Base-by-base conservation (phyloP, 805 yeast species). In the Kazachstania kunashirensis region DNA sequence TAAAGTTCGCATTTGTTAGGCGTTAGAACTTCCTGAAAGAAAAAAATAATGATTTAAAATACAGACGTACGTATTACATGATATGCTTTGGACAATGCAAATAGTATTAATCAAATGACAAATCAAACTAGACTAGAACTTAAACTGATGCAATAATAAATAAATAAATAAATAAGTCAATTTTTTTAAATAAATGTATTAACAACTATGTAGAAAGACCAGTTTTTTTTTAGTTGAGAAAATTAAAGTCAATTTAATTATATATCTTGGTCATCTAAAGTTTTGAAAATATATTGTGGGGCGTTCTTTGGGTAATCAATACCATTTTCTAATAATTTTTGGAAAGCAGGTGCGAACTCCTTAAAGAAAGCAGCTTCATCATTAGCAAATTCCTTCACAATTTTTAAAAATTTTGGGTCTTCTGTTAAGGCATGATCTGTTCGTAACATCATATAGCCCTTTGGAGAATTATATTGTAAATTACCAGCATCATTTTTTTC, bases 371-470 rank as follows among this genome's bases (percentile, higher is more conserved):
- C 48, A 12, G 67, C 71, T 53, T 76, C 73, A 57, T 84, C 81
- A 20, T 65, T 63, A 18, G 94, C 88, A 59, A 77, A 85, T 39
- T 62, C 61, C 47, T 76, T 70, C 12, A 79, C 88, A 72, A 79
- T 75, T 38, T 62, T 59, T 41, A 62, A 61, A 57, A 77, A 84
- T 33, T 59, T 63, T 4, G 75, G 68, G 57, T 80, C 88, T 47
- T 71, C 62, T n/a, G 73, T 53, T 31, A 82, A 62, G 12, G 84
- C 76, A 69, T 77, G 68, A 53, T 85, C 95, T 10, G 94, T 77
- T 20, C 84, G 85, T 36, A 85, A 62, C 95, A 85, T 85, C 94
- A 85, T 84, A 46, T 82, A 70, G 29, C 75, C 74, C 44, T 68
- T 73, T 42, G 71, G 68, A 52, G 77, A 81, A 46, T 70, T 74